Percentiles rank a stretch among this genome's conserved stretches.
These are phyloP conservation scores for Sechiopsis laciniata DNA, from an alignment of 306 rosid species.

Conservation along the genomic window DNA sequence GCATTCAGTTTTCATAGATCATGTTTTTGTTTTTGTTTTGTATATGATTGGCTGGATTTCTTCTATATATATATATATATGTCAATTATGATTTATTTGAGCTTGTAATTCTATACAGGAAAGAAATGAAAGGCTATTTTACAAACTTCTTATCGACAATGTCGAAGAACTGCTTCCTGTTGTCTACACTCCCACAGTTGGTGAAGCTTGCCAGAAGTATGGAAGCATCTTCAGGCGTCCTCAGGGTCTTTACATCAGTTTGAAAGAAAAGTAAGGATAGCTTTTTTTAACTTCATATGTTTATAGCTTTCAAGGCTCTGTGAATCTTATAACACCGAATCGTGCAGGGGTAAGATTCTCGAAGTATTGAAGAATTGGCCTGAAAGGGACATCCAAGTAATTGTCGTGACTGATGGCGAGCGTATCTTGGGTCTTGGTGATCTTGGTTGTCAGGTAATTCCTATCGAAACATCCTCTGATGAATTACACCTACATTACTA, in stretches of 20 bases:
- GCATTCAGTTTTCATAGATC: no score
- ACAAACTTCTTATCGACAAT: slow-evolving; percentile 73
- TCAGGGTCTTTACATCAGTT: slow-evolving; percentile 95
- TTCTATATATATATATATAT: not conserved
- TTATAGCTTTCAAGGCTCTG: no score
- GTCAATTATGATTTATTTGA: slow-evolving; percentile 4
- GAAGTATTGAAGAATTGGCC: slow-evolving; percentile 99
- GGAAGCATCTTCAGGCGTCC: slow-evolving; percentile 97
- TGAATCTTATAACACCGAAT: not conserved
- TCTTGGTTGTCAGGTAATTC: slow-evolving; percentile 86
- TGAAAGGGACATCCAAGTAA: slow-evolving; percentile 69
- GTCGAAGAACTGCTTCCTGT: slow-evolving; percentile 86
- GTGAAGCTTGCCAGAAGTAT: slow-evolving; percentile 93
- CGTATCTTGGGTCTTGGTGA: slow-evolving; percentile 95
- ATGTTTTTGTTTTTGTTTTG: no score
- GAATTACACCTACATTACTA: not conserved
- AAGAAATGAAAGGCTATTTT: slow-evolving; percentile 80
- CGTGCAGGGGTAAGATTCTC: slow-evolving; percentile 72
- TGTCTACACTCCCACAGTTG: slow-evolving; percentile 88
- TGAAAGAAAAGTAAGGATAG: slow-evolving; percentile 60
- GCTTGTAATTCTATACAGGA: slow-evolving; percentile 48
- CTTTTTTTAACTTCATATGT: no score
- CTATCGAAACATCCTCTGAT: slow-evolving; percentile 9
- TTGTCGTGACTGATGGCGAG: slow-evolving; percentile 95
- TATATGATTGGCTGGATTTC: no score